Evolutionary conservation across 2,329 filamentous ascomycete genomes (phyloP).

Genomic region (Periglandula ipomoeae): DNA sequence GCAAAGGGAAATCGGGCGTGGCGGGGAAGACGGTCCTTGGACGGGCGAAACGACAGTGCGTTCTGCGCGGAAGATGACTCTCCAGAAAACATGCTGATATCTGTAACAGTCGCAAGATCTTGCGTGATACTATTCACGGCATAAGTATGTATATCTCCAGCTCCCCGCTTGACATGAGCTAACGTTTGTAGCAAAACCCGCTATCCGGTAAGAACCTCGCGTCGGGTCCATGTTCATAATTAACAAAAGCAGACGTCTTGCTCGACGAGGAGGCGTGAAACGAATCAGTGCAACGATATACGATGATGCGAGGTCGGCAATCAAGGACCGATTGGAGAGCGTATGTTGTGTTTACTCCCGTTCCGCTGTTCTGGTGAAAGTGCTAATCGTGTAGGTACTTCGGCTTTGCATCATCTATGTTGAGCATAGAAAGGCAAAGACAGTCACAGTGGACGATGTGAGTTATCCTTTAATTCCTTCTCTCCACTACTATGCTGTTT

Average conservation of each 20-base stretch:
- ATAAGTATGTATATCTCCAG: conserved; percentile 7
- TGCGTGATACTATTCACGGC: conserved; percentile 10
- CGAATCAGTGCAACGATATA: conserved; percentile 59
- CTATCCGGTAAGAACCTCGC: conserved; percentile 2
- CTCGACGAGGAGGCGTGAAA: conserved; percentile 69
- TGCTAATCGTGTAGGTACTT: conserved; percentile 36
- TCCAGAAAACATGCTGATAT: not conserved
- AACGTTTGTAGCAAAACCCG: conserved; percentile 5
- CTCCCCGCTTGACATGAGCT: not conserved
- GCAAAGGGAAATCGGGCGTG: not conserved
- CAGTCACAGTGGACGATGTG: conserved; percentile 54
- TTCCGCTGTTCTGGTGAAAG: not conserved
- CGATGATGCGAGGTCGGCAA: conserved; percentile 42
- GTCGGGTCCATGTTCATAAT: not conserved
- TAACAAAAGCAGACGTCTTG: conserved; percentile 46
- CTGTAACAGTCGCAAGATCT: conserved; percentile 11
- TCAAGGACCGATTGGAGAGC: conserved; percentile 39
- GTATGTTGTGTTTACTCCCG: conserved; percentile 25
- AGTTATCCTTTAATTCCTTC: conserved; percentile 18
- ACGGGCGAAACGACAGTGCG: conserved; percentile 4
- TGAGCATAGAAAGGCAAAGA: conserved; percentile 50
- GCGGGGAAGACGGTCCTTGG: conserved; percentile 6
- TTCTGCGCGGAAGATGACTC: not conserved
- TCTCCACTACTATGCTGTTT: too few species aligned
- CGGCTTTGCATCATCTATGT: conserved; percentile 37